Base-by-base conservation (phyloP, 805 yeast genomes). In the Ogataea pilisensis region DNA sequence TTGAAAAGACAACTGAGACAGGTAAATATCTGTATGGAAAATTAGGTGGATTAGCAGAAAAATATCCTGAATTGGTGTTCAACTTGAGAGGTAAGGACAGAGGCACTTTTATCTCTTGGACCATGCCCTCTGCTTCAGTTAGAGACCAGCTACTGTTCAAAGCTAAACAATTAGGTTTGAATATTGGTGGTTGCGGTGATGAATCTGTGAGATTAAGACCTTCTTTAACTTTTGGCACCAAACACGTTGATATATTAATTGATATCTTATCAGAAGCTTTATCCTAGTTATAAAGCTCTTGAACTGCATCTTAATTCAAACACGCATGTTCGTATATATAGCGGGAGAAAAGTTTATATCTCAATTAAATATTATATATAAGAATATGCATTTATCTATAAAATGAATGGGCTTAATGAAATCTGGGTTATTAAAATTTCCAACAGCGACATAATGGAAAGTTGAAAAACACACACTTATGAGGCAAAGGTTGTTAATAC, bases 81-180 rank as follows among this genome's bases (percentile, higher is more conserved):
- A 75, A 74, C 57, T 68, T 80, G 56, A 73, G 87, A 63, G 87
- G 87, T 40, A 73, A 79, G 51, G 65, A 68, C 48, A 75, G 74
- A 52, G 86, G 82, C 42, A 76, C 82, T 17, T 80, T 78, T 55
- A 78, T 80, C 50, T 85, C 86, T 8, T 80, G 80, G 76, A 82
- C 77, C 56, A 63, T 73, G 52, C 67, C 65, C 29, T 58, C 66
- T 34, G 56, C 70, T 8, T 65, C 56, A 14, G 55, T 54, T 28
- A 72, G 86, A 63, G 72, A 73, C 48, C 55, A 64, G 33, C 64
- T 80, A 37, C 65, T 80, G 50, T 49, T 57, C 30, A 55, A 53
- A 11, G 64, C 75, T 57, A 76, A 77, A 54, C 54, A 62, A 19
- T 66, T 67, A 31, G 87, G 87, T 37, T 69, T 80, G 46, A 80